Evolutionary conservation across 2,329 filamentous ascomycete species (phyloP), one percentile per base, ranked within the genome.

Genomic region (Clathrospora elynae): DNA sequence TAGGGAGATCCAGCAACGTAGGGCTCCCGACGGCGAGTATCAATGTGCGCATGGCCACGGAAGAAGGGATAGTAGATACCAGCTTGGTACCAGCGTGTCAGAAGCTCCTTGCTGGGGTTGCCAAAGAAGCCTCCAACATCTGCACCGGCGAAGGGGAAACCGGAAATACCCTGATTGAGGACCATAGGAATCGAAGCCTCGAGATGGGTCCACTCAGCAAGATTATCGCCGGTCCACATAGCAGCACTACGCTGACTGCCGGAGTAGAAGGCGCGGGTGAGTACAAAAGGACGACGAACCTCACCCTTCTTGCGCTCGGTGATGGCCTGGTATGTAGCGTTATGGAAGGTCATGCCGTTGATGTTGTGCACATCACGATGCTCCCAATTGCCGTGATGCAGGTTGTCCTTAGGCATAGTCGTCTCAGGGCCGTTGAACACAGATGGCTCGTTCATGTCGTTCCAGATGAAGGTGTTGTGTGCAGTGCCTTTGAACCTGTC

Each of bases 171-270:
- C 64, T 96, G 88, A 70, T 87, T 93, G 26, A 99, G 76, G 16
- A 96, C 78, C 93, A 99, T 99, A 16, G 93, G 92, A 24, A 96
- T 82, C 2, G 90, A 87, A 1, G 85, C 88, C n/a, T 84, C 88
- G 11, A 99, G 80, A 64, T 97, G 91, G 12, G 85, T 84, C 93
- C 93, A 99, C 16, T 82, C 85, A 8, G 93, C 93, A 68, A 93
- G 88, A 73, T 99, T 99, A 67, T 99, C 93, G 48, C 93, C 93
- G 13, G 93, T 99, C 93, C 93, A 99, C 91, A 96, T 96, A 46
- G 93, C 92, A 51, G 90, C 89, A 28, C 89, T 75, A 42, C 92
- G 85, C 73, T 99, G 93, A 41, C 88, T 90, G 23, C 93, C 93
- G 9, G 92, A 83, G 67, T 86, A 99, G 75, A 95, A 99, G 0